Percentiles rank a stretch among this genome's conserved stretches.
phyloP scores from a whole-genome alignment of 1,139 yeast genomes.

The Pichia terricola region DNA sequence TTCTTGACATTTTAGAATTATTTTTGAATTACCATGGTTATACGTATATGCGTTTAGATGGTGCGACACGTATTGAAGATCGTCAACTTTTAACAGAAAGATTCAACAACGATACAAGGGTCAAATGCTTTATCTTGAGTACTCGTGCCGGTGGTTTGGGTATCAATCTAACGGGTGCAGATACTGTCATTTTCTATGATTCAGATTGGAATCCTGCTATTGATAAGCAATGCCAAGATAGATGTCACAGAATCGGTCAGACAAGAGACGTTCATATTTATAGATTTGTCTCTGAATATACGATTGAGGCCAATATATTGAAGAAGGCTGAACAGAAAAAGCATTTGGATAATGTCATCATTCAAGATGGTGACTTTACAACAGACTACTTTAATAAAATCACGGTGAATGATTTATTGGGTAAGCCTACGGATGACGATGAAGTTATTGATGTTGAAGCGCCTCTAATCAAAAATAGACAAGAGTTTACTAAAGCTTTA shows the following conservation, averaged over 20 bases:
- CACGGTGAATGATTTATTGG: slow-evolving; percentile 76
- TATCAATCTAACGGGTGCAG: slow-evolving; percentile 96
- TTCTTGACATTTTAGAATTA: slow-evolving; percentile 85
- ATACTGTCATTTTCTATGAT: slow-evolving; percentile 96
- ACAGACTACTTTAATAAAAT: slow-evolving; percentile 90
- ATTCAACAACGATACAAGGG: slow-evolving; percentile 76
- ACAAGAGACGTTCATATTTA: slow-evolving; percentile 96
- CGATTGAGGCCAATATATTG: slow-evolving; percentile 91
- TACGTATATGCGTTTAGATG: slow-evolving; percentile 90
- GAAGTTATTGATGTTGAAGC: slow-evolving; percentile 17
- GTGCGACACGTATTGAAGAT: slow-evolving; percentile 95
- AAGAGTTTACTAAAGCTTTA: slow-evolving; percentile 54
- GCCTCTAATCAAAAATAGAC: slow-evolving; percentile 28
- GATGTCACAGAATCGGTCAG: slow-evolving; percentile 98
- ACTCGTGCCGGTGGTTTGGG: slow-evolving; percentile 98
- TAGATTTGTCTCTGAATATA: slow-evolving; percentile 90
- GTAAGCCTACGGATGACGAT: slow-evolving; percentile 31
- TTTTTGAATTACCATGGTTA: slow-evolving; percentile 92
- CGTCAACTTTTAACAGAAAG: slow-evolving; percentile 90
- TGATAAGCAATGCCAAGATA: slow-evolving; percentile 98
- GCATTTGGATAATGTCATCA: slow-evolving; percentile 89
- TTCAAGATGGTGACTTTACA: slow-evolving; percentile 97
- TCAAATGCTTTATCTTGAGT: slow-evolving; percentile 86
- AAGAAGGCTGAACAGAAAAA: slow-evolving; percentile 93
- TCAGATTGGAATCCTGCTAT: slow-evolving; percentile 99